Percentiles rank a stretch among this genome's conserved stretches.
Evolutionary conservation across 2,329 filamentous ascomycete genomes (phyloP).

Genomic region (Zymoseptoria ardabiliae): DNA sequence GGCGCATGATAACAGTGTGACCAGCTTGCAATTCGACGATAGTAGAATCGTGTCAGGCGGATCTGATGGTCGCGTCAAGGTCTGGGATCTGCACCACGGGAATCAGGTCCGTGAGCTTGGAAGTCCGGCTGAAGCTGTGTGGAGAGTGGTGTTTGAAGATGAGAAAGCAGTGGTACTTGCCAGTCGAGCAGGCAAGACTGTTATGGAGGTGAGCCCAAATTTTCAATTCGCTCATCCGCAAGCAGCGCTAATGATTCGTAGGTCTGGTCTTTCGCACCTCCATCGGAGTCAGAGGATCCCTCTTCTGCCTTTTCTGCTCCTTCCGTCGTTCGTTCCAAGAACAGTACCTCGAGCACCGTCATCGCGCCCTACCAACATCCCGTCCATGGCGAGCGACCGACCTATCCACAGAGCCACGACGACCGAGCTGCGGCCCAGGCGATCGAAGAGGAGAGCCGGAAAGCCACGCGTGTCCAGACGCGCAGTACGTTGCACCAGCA

Average conservation of each 20-base stretch:
- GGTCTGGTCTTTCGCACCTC: constrained; percentile 94
- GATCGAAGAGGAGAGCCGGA: background rate
- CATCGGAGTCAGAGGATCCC: constrained; percentile 46
- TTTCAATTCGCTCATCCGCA: background rate
- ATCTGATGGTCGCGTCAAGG: constrained; percentile 94
- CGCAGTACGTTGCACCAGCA: constrained; percentile 6
- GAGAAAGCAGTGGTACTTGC: constrained; percentile 98
- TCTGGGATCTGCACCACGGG: constrained; percentile 93
- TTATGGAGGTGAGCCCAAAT: constrained; percentile 77
- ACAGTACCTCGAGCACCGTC: constrained; percentile 6
- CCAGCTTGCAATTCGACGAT: constrained; percentile 94
- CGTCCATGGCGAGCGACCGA: constrained; percentile 22
- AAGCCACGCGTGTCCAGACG: background rate
- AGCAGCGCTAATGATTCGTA: constrained; percentile 32
- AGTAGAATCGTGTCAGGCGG: constrained; percentile 91
- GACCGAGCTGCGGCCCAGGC: background rate
- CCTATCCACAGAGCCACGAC: constrained; percentile 9
- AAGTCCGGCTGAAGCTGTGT: constrained; percentile 86
- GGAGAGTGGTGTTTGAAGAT: constrained; percentile 96
- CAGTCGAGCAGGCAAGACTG: constrained; percentile 71
- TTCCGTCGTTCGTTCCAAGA: constrained; percentile 11
- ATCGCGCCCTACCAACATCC: constrained; percentile 25
- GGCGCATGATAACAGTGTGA: constrained; percentile 97
- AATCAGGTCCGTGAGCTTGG: constrained; percentile 86
- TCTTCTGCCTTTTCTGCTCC: constrained; percentile 3